Percentiles rank a stretch among this genome's conserved stretches.
Conservation (phyloP, 2,329 filamentous ascomycete genomes). For the Diaporthe citriasiana region DNA sequence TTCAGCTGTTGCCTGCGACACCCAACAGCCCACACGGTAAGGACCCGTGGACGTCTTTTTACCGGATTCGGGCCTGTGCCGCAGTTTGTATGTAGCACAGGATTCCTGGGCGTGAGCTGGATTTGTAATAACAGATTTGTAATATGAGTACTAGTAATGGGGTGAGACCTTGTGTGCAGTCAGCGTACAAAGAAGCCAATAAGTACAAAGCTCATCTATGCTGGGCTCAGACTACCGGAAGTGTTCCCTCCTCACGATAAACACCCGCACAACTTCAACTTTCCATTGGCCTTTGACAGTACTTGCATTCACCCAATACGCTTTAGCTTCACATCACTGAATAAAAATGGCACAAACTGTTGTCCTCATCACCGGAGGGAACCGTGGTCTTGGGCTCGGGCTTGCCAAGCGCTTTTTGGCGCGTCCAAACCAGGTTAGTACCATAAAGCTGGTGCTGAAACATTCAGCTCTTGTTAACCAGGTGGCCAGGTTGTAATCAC, state of each 20-base stretch:
- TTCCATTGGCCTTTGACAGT: background rate
- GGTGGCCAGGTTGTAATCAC: constrained; percentile 35
- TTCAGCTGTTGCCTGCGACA: background rate
- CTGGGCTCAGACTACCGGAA: background rate
- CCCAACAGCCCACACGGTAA: background rate
- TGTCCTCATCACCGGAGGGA: constrained; percentile 48
- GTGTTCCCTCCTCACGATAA: background rate
- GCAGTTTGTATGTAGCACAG: background rate
- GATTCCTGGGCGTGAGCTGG: background rate
- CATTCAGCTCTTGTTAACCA: background rate
- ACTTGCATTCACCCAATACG: background rate
- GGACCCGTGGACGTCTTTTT: background rate
- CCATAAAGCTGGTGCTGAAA: background rate
- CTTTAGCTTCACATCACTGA: background rate
- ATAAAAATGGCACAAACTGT: constrained; percentile 27
- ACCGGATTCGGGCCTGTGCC: background rate
- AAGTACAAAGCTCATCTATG: background rate
- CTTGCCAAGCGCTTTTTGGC: constrained; percentile 43
- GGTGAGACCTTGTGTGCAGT: background rate
- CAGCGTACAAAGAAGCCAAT: background rate
- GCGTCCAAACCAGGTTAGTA: constrained; percentile 22
- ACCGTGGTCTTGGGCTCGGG: constrained; percentile 48
- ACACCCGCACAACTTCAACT: background rate
- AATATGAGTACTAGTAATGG: background rate
- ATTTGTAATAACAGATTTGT: background rate